A percentile compares a stretch with the other conserved stretches of the same genome.
These are phyloP conservation scores for Triangularia setosa DNA, from an alignment of 2,329 filamentous ascomycete species.

Conservation along the genomic window DNA sequence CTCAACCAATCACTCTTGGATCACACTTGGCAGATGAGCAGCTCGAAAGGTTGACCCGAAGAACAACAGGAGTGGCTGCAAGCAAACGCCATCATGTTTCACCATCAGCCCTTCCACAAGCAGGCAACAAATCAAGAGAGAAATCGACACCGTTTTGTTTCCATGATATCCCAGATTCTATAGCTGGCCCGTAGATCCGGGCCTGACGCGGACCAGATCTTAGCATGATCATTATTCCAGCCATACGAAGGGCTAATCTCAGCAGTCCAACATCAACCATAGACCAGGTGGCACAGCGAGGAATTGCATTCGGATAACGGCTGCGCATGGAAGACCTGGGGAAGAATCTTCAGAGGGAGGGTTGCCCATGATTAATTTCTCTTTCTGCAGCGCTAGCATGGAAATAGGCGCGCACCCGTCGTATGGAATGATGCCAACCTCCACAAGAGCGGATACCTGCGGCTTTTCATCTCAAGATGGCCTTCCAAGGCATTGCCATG, in stretches of 20 bases:
- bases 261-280: not conserved
- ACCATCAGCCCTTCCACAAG: not conserved
- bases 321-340: not conserved
- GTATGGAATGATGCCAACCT: not conserved
- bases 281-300: not conserved
- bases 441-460: not conserved
- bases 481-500: not conserved
- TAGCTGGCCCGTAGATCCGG: not conserved
- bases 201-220: not conserved
- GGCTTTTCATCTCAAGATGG: constrained; percentile 3
- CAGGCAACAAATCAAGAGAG: not conserved
- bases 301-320: not conserved
- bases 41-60: not conserved
- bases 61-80: not conserved
- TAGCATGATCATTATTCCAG: not conserved
- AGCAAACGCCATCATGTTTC: constrained; percentile 4
- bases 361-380: not conserved
- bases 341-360: not conserved
- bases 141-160: not conserved
- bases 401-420: not conserved
- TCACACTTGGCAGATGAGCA: not conserved
- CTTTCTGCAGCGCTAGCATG: not conserved
- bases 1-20: not conserved
- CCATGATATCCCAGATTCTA: not conserved
- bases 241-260: not conserved